phyloP scores from a whole-genome alignment of 2,329 filamentous ascomycete genomes.

The Fusarium oligoseptatum region DNA sequence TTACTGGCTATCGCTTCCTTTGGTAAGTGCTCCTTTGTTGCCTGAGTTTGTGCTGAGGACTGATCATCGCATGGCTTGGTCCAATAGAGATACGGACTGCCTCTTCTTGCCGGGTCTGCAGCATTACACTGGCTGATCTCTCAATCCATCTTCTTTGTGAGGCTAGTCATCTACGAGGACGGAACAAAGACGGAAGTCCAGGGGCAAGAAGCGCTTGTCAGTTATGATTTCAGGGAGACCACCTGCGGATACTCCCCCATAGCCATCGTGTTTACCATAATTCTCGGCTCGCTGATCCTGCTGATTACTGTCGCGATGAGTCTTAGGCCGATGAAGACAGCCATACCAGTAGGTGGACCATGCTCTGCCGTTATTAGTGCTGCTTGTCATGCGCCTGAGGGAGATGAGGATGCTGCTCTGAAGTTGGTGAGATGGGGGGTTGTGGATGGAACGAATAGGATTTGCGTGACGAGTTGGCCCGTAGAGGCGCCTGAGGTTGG shows the following conservation, averaged over 20 bases:
- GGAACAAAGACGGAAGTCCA: neutral
- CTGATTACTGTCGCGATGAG: neutral
- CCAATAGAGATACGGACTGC: neutral
- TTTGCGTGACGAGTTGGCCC: neutral
- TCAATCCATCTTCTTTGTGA: conserved; percentile 10
- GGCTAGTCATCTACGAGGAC: neutral
- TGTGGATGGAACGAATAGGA: neutral
- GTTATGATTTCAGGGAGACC: neutral
- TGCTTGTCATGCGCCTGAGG: neutral
- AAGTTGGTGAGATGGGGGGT: neutral
- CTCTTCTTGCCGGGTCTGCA: neutral
- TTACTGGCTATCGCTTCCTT: conserved; percentile 10
- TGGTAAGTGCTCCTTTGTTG: neutral
- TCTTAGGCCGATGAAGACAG: neutral
- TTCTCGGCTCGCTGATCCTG: neutral
- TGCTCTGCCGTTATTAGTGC: conserved; percentile 4
- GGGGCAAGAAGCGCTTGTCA: neutral
- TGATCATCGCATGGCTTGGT: neutral
- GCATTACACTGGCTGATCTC: conserved; percentile 6
- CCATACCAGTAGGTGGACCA: neutral
- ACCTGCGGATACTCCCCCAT: conserved; percentile 5
- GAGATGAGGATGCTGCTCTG: neutral
- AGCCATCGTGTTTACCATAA: conserved; percentile 3
- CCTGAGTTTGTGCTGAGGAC: neutral
- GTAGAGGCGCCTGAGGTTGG: neutral